phyloP scores from a whole-genome alignment of 148 eudicot species.

The Oxyria digyna region DNA sequence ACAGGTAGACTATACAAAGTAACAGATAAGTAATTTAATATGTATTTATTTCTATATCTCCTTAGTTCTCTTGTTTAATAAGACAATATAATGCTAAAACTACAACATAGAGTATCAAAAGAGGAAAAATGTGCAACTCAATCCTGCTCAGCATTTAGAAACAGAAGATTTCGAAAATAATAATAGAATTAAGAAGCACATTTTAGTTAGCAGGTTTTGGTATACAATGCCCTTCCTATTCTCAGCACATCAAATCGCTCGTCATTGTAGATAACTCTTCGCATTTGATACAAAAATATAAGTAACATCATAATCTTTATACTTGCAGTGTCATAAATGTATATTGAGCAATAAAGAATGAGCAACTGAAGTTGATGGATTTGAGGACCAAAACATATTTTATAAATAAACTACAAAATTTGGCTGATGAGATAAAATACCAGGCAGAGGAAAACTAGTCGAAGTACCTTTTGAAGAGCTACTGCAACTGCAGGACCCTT shows the following conservation, averaged over 20 bases:
- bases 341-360: background rate
- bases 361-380: background rate
- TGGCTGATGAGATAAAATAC: background rate
- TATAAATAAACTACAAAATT: background rate
- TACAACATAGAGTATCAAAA: background rate
- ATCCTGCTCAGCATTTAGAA: background rate
- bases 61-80: background rate
- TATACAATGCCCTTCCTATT: background rate
- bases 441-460: background rate
- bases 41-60: background rate
- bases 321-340: background rate
- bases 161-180: background rate
- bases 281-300: background rate
- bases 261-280: background rate
- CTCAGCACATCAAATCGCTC: background rate
- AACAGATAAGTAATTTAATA: background rate
- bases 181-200: background rate
- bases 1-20: background rate
- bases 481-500: constrained; percentile 62
- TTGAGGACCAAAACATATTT: background rate
- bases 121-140: background rate
- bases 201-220: background rate
- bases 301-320: background rate
- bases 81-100: background rate
- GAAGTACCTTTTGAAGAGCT: constrained; percentile 78